A percentile compares a stretch with the other conserved stretches of the same genome.
Conservation (phyloP, 805 yeast species). For the Metschnikowia koreensis region DNA sequence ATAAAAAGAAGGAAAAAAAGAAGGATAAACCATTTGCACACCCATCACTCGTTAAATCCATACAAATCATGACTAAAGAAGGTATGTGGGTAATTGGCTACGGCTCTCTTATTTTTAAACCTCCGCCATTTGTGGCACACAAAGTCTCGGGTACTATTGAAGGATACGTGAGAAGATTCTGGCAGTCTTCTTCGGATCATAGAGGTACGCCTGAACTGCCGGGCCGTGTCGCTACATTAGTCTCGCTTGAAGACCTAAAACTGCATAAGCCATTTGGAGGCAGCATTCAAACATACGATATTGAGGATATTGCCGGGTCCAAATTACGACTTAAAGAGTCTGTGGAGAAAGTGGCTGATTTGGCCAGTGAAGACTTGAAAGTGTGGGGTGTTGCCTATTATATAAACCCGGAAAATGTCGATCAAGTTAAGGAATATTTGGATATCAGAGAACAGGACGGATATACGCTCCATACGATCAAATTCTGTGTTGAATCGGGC, state of each 20-base stretch:
- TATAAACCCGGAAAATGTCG: conserved; percentile 62
- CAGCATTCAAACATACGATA: conserved; percentile 41
- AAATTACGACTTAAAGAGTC: not conserved
- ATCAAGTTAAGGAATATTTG: conserved; percentile 61
- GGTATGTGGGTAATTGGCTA: conserved; percentile 85
- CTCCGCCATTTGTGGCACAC: conserved; percentile 70
- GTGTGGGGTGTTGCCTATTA: conserved; percentile 86
- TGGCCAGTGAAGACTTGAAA: conserved; percentile 44
- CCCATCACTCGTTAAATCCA: not conserved
- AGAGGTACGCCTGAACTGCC: conserved; percentile 85
- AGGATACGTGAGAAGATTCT: conserved; percentile 80
- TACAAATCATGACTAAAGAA: not conserved
- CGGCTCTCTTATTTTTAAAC: conserved; percentile 86
- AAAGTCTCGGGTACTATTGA: conserved; percentile 68
- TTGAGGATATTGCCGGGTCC: conserved; percentile 4
- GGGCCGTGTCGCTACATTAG: conserved; percentile 84
- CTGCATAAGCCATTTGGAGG: conserved; percentile 37
- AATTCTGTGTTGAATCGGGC: conserved; percentile 49
- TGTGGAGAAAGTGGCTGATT: conserved; percentile 13
- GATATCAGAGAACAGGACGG: conserved; percentile 90
- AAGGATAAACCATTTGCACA: no score
- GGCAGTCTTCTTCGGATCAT: conserved; percentile 91
- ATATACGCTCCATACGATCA: conserved; percentile 65
- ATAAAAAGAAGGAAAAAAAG: no score
- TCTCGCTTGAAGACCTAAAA: conserved; percentile 57